phyloP scores from a whole-genome alignment of 2,329 filamentous ascomycete genomes.

The Coniochaeta hoffmannii region DNA sequence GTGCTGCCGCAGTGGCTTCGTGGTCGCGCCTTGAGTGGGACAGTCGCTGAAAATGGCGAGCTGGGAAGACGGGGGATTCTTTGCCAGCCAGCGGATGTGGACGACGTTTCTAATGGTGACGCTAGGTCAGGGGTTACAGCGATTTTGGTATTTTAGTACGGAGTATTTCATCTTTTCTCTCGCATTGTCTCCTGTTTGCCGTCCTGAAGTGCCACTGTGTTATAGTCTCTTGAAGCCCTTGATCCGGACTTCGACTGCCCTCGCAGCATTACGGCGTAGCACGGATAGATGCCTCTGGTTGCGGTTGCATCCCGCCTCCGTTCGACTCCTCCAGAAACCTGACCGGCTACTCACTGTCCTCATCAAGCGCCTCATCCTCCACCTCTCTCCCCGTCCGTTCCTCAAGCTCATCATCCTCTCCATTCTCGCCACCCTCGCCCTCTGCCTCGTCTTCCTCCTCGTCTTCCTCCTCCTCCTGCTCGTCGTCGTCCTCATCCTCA shows the following conservation, averaged over 20 bases:
- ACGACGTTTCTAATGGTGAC: not conserved
- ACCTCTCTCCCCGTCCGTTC: conserved; percentile 38
- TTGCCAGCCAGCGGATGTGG: not conserved
- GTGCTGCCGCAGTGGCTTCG: too few species aligned
- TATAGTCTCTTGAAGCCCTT: too few species aligned
- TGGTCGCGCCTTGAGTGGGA: too few species aligned
- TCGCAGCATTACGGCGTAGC: too few species aligned
- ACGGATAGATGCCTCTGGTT: too few species aligned
- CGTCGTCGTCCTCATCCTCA: conserved; percentile 25
- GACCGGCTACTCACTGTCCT: conserved; percentile 45
- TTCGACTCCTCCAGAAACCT: not conserved
- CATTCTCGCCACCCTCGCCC: conserved; percentile 27
- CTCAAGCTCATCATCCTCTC: conserved; percentile 34
- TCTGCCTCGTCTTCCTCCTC: conserved; percentile 40
- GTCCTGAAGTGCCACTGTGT: too few species aligned
- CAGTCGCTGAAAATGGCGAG: too few species aligned
- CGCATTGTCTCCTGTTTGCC: not conserved
- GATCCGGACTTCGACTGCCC: too few species aligned
- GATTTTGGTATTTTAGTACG: not conserved
- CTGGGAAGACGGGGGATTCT: too few species aligned
- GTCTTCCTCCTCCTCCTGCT: conserved; percentile 36
- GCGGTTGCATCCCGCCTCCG: too few species aligned
- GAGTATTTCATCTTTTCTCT: not conserved
- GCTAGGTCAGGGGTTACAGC: not conserved
- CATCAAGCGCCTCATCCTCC: conserved; percentile 48